Evolutionary conservation across 495 filamentous ascomycete genomes (phyloP).

Genomic region (Neurospora tetraspora): DNA sequence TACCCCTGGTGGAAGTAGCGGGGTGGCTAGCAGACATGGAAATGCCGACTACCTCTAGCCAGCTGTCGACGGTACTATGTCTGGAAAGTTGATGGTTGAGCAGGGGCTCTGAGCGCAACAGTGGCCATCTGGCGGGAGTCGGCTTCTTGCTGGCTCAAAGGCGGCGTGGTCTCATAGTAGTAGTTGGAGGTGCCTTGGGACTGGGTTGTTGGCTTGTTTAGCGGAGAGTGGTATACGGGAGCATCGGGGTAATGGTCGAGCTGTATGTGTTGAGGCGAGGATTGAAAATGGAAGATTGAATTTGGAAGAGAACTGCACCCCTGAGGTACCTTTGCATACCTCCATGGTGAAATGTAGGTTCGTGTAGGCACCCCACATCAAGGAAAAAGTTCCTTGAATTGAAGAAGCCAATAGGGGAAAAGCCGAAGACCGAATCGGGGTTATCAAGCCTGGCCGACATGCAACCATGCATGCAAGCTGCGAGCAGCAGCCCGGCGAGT

Average conservation of each 20-base stretch:
- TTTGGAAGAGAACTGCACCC: not conserved
- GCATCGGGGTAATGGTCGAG: not conserved
- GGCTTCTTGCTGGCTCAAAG: constrained; percentile 37
- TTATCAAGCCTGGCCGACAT: not conserved
- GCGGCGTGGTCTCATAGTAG: constrained; percentile 42
- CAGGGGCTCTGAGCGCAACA: constrained; percentile 28
- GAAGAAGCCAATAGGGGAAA: not conserved
- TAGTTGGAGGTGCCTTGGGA: constrained; percentile 52
- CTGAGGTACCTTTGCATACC: not conserved
- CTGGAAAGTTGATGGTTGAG: constrained; percentile 33
- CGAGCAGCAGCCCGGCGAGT: not conserved
- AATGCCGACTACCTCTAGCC: constrained; percentile 17
- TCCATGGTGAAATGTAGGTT: not conserved
- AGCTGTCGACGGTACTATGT: constrained; percentile 27
- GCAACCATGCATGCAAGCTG: not conserved
- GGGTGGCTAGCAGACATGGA: not conserved
- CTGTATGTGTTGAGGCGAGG: not conserved
- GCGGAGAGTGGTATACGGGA: constrained; percentile 48
- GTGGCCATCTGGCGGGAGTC: constrained; percentile 39
- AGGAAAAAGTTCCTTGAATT: too few relatives aligned
- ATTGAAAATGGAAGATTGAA: not conserved
- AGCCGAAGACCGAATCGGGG: not conserved
- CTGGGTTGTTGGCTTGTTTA: constrained; percentile 35
- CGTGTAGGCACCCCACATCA: not conserved
- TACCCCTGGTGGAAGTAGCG: not conserved